Evolutionary conservation across 1,139 yeast species (phyloP).

Genomic region (Kodamaea alishanica): DNA sequence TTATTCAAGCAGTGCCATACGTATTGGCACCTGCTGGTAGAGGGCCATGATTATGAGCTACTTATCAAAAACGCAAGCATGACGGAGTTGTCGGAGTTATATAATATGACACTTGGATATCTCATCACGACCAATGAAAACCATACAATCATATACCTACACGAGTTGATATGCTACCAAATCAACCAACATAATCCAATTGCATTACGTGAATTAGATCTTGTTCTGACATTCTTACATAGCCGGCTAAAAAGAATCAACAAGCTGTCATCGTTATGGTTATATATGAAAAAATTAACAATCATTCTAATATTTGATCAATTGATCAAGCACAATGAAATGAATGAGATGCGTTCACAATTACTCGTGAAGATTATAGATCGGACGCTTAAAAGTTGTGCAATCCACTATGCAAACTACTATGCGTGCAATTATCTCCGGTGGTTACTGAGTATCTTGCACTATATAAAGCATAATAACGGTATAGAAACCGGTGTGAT

Average conservation of each 20-base stretch:
- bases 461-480: constrained; percentile 3
- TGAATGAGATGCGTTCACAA: background rate
- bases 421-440: constrained; percentile 33
- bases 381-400: constrained; percentile 29
- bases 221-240: constrained; percentile 29
- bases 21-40: constrained; percentile 24
- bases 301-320: constrained; percentile 16
- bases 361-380: constrained; percentile 11
- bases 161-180: constrained; percentile 24
- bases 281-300: constrained; percentile 29
- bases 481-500: no score
- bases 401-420: constrained; percentile 41
- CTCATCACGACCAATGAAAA: constrained; percentile 42
- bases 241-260: constrained; percentile 37
- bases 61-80: constrained; percentile 1
- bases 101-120: constrained; percentile 32
- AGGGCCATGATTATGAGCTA: constrained; percentile 6
- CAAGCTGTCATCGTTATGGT: constrained; percentile 44
- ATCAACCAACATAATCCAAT: constrained; percentile 10
- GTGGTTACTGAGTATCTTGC: constrained; percentile 25
- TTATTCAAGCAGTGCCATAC: constrained; percentile 36
- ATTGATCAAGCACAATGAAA: background rate
- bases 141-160: constrained; percentile 31
- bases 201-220: constrained; percentile 24
- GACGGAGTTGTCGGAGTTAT: constrained; percentile 8